Conservation (phyloP, 2,329 filamentous ascomycete genomes). For the Penicillium brevicompactum region DNA sequence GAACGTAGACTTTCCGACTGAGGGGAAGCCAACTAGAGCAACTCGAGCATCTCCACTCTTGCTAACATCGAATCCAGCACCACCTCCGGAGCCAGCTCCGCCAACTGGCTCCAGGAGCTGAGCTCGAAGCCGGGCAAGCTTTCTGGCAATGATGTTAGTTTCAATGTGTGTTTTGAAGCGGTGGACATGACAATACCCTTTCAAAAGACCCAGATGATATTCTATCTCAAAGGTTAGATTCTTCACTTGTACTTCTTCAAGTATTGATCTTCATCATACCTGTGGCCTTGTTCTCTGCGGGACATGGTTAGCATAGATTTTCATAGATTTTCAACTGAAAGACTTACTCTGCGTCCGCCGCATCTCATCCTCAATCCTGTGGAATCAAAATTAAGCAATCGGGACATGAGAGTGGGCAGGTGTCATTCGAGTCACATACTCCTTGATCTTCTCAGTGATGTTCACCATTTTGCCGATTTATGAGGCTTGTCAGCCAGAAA, state of each 20-base stretch:
- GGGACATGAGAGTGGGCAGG: slow-evolving; percentile 8
- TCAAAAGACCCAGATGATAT: slow-evolving; percentile 95
- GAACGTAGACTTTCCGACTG: slow-evolving; percentile 97
- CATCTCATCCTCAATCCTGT: slow-evolving; percentile 99
- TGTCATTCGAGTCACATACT: slow-evolving; percentile 58
- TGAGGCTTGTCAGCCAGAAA: slow-evolving; percentile 19
- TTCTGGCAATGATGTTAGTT: slow-evolving; percentile 59
- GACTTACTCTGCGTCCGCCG: slow-evolving; percentile 90
- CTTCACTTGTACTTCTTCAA: neutral
- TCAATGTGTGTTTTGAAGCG: neutral
- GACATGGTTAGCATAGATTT: slow-evolving; percentile 33
- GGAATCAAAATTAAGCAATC: slow-evolving; percentile 11
- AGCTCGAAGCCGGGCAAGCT: slow-evolving; percentile 90
- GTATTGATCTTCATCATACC: slow-evolving; percentile 60
- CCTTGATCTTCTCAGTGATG: slow-evolving; percentile 99
- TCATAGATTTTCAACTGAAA: slow-evolving; percentile 11
- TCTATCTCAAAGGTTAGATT: slow-evolving; percentile 57
- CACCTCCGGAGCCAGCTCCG: slow-evolving; percentile 75
- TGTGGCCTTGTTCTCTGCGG: slow-evolving; percentile 94
- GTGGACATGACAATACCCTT: slow-evolving; percentile 66
- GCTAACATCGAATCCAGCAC: slow-evolving; percentile 84
- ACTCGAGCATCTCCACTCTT: slow-evolving; percentile 97
- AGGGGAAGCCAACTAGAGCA: slow-evolving; percentile 96
- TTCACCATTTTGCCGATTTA: slow-evolving; percentile 76
- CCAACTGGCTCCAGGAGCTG: slow-evolving; percentile 89